Base-by-base conservation (phyloP, 768 basidiomycete genomes). In the Psilocybe tampanensis region DNA sequence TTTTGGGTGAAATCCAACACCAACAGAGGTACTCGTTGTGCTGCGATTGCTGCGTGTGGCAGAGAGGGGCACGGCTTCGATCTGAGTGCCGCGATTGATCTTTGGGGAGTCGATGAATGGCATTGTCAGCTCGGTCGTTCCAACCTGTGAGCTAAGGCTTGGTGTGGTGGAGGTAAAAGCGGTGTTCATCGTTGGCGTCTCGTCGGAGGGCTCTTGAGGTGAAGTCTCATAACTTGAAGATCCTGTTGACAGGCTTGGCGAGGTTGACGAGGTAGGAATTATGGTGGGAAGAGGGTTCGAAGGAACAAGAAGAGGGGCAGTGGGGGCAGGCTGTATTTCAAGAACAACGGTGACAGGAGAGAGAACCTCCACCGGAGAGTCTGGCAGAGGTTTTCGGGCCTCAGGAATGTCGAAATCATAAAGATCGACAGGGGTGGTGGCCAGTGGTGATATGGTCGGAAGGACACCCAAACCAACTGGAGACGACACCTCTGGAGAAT, bases 401-500 rank as follows among this genome's bases (percentile, higher is more conserved):
- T 72, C 72, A 2, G 70, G 70, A 29, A 70, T 64, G 29, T 72
- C 69, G 33, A 69, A 68, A 17, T 50, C 45, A 4, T 58, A 11
- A 9, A 66, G 44, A 54, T 74, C 74, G n/a, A 72, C 55, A 0
- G 74, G 73, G 0, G 72, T 74, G 3, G 68, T 55, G 1, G 66
- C 62, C 8, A 76, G 61, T 9, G 76, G 75, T 5, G 74, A 74
- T 19, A 75, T 68, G 1, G 52, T 39, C 0, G 75, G 74, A 8
- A 78, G 62, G 6, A 63, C 50, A 2, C 64, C 69, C 8, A 78
- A 67, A n/a, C 69, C 75, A 23, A 68, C 48, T 0, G 75, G 76
- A 9, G 76, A 76, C 18, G 52, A 52, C 12, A 76, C 70, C 15
- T 72, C 69, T 0, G 74, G 76, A 8, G 74, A 74, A 26, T 42